Evolutionary conservation across 2,329 filamentous ascomycete species (phyloP).

Genomic region (Arthrobotrys conoides): DNA sequence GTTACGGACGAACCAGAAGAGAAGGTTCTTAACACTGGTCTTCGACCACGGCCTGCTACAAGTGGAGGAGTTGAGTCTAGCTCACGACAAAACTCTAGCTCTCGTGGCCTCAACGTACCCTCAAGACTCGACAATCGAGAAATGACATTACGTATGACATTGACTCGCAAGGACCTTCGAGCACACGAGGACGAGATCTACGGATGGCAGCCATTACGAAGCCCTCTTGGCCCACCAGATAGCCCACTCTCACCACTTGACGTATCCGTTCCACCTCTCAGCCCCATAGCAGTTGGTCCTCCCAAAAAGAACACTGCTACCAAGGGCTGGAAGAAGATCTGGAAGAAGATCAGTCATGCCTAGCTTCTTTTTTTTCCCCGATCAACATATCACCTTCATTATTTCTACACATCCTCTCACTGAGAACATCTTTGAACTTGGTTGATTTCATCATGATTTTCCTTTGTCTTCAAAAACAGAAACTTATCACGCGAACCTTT

Average conservation of each 20-base stretch:
- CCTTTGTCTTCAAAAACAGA: conserved; percentile 52
- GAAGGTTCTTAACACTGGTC: conserved; percentile 43
- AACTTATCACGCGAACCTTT: conserved; percentile 6
- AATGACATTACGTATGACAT: conserved; percentile 96
- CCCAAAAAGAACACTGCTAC: conserved; percentile 42
- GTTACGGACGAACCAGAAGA: conserved; percentile 43
- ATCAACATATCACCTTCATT: conserved; percentile 38
- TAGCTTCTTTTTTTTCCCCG: conserved; percentile 14
- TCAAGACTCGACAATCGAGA: conserved; percentile 73
- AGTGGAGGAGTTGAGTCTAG: conserved; percentile 54
- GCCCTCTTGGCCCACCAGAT: conserved; percentile 44
- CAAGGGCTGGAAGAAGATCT: conserved; percentile 59
- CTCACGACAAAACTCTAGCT: conserved; percentile 27
- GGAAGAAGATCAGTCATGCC: conserved; percentile 57
- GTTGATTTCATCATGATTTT: conserved; percentile 46
- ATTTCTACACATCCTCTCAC: conserved; percentile 12
- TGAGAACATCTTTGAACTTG: not conserved
- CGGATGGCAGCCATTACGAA: conserved; percentile 72
- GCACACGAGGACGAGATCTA: conserved; percentile 80
- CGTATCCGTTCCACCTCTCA: conserved; percentile 2
- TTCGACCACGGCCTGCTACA: conserved; percentile 55
- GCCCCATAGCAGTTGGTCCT: conserved; percentile 14
- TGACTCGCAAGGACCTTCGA: conserved; percentile 89
- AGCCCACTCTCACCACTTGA: conserved; percentile 43
- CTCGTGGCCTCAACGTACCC: conserved; percentile 23